phyloP scores from a whole-genome alignment of 2,329 filamentous ascomycete genomes.

The Nakataea oryzae region DNA sequence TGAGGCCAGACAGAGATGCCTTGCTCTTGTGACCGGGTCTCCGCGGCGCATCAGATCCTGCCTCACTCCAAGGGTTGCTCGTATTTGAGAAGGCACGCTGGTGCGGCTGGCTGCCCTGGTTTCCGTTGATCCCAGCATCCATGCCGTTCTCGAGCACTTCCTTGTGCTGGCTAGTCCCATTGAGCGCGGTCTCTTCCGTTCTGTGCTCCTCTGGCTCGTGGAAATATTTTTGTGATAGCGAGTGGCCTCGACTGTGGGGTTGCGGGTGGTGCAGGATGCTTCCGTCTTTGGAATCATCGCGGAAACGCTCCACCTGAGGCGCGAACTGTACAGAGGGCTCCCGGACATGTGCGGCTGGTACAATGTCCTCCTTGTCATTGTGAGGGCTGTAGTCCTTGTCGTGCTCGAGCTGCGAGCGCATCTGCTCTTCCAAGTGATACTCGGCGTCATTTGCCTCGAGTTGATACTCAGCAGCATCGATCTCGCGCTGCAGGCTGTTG shows the following conservation, averaged over 20 bases:
- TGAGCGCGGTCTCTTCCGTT: background rate
- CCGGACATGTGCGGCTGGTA: conserved; percentile 24
- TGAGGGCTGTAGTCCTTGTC: conserved; percentile 62
- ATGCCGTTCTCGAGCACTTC: background rate
- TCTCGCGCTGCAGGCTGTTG: conserved; percentile 69
- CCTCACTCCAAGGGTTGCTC: conserved; percentile 55
- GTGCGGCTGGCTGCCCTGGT: conserved; percentile 24
- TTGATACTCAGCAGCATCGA: conserved; percentile 80
- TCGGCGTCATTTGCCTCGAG: conserved; percentile 78
- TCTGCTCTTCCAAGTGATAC: conserved; percentile 72
- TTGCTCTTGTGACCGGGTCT: conserved; percentile 55
- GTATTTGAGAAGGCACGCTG: conserved; percentile 42
- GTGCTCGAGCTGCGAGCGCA: conserved; percentile 69
- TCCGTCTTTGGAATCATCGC: conserved; percentile 40
- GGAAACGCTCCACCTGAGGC: conserved; percentile 37
- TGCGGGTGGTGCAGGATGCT: conserved; percentile 60
- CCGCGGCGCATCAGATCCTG: conserved; percentile 25
- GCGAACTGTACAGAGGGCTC: conserved; percentile 37
- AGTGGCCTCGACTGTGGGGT: conserved; percentile 64
- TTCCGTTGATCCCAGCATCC: background rate
- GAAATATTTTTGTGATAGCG: conserved; percentile 57
- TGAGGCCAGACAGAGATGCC: conserved; percentile 67
- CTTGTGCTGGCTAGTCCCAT: background rate
- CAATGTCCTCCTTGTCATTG: conserved; percentile 27
- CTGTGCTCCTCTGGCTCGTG: conserved; percentile 40